Evolutionary conservation across 208 protist species (phyloP).

Genomic region (Trypanosoma theileri): DNA sequence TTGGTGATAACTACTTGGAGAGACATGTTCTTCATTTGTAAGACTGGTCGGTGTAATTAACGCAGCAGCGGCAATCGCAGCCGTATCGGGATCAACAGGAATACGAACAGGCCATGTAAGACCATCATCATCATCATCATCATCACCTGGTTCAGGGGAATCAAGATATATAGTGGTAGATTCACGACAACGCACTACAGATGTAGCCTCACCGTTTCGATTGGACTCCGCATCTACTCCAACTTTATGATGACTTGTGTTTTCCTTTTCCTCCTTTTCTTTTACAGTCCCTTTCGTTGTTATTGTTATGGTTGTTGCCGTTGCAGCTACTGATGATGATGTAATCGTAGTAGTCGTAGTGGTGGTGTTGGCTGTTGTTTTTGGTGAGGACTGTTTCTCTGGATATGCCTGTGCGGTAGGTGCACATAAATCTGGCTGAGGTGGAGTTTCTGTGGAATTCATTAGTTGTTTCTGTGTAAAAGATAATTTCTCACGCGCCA

Average conservation of each 20-base stretch:
- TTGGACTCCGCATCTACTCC: too few relatives aligned
- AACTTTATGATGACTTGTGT: too few relatives aligned
- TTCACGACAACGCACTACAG: not conserved
- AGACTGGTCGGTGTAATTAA: conserved; percentile 8
- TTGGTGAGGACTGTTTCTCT: too few relatives aligned
- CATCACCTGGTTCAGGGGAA: not conserved
- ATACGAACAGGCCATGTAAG: not conserved
- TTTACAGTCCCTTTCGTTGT: not conserved
- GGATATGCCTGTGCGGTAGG: too few relatives aligned
- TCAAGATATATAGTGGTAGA: not conserved
- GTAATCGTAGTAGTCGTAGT: not conserved
- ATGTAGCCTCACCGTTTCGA: not conserved
- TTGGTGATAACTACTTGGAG: conserved; percentile 66
- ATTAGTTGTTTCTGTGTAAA: not conserved
- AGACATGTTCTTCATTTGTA: conserved; percentile 35
- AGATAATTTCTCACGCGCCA: conserved; percentile 2
- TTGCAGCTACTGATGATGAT: not conserved
- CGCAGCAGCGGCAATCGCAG: not conserved
- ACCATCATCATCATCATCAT: not conserved
- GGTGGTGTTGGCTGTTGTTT: too few relatives aligned
- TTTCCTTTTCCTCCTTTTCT: not conserved
- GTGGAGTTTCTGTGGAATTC: not conserved
- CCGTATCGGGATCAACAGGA: too few relatives aligned
- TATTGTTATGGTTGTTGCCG: not conserved
- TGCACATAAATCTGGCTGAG: not conserved